Percentiles rank a stretch among this genome's conserved stretches.
Evolutionary conservation across 257 asterid genomes (phyloP).

Genomic region (Salvia splendens): DNA sequence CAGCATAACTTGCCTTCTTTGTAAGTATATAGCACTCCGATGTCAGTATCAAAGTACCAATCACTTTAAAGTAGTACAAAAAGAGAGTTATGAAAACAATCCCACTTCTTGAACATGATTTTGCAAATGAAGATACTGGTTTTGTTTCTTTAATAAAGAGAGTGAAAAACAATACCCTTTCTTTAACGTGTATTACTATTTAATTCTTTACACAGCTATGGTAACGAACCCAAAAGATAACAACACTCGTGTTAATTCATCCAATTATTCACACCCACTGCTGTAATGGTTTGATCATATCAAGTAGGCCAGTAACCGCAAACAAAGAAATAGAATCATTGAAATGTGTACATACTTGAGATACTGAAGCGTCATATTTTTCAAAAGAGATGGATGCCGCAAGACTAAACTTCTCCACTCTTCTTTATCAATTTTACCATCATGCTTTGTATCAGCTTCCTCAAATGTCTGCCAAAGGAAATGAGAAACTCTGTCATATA

Average conservation of each 20-base stretch:
- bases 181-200: neutral
- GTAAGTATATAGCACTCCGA: too few species aligned
- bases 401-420: slow-evolving; percentile 91
- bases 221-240: neutral
- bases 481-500: slow-evolving; percentile 5
- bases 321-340: neutral
- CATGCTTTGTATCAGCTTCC: slow-evolving; percentile 97
- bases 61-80: too few species aligned
- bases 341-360: slow-evolving; percentile 65
- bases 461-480: slow-evolving; percentile 73
- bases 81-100: neutral
- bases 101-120: neutral
- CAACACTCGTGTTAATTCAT: slow-evolving; percentile 8
- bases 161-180: too few species aligned
- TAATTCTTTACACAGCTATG: neutral
- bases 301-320: neutral
- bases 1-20: too few species aligned
- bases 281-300: neutral
- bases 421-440: slow-evolving; percentile 90
- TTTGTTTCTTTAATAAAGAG: neutral
- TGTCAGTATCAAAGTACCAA: too few species aligned
- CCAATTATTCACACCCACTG: neutral
- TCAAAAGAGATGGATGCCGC: slow-evolving; percentile 91
- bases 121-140: neutral
- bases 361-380: slow-evolving; percentile 94